Percentiles rank a stretch among this genome's conserved stretches.
Evolutionary conservation across 1,284 basidiomycete species (phyloP).

Genomic region (Boletellus dicymbophilus): DNA sequence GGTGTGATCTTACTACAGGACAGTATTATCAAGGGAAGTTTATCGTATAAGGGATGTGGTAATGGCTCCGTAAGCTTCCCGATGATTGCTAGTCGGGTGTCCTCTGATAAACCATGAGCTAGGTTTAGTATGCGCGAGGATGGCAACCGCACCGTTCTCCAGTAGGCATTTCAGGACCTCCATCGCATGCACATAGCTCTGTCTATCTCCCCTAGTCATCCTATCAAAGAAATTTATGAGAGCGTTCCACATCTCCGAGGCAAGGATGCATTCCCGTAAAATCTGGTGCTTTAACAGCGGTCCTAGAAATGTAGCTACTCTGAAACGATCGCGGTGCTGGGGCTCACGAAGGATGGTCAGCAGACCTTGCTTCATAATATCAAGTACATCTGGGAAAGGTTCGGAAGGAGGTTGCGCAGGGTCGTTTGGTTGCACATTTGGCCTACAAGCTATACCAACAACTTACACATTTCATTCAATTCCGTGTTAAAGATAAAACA

Average conservation of each 20-base stretch:
- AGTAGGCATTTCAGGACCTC: conserved; percentile 22
- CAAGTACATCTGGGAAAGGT: background rate
- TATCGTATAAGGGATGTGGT: no score
- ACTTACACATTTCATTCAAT: background rate
- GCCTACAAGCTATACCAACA: conserved; percentile 11
- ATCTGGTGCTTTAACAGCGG: conserved; percentile 16
- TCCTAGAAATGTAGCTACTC: conserved; percentile 25
- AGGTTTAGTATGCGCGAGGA: no score
- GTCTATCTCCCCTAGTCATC: background rate
- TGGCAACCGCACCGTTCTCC: conserved; percentile 17
- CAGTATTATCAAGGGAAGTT: no score
- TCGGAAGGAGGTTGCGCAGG: background rate
- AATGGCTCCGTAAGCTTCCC: conserved; percentile 8
- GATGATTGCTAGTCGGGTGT: conserved; percentile 6
- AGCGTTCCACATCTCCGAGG: conserved; percentile 12
- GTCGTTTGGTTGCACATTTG: background rate
- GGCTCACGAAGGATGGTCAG: conserved; percentile 5
- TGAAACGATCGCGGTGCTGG: conserved; percentile 17
- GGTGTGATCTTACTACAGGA: no score
- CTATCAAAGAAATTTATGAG: conserved; percentile 18
- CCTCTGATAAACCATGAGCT: conserved; percentile 9
- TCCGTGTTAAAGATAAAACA: background rate
- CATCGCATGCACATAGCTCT: conserved; percentile 23
- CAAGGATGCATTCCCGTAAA: conserved; percentile 18
- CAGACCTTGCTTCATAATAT: conserved; percentile 9